phyloP scores from a whole-genome alignment of 2,329 filamentous ascomycete genomes.

The Capronia epimyces region DNA sequence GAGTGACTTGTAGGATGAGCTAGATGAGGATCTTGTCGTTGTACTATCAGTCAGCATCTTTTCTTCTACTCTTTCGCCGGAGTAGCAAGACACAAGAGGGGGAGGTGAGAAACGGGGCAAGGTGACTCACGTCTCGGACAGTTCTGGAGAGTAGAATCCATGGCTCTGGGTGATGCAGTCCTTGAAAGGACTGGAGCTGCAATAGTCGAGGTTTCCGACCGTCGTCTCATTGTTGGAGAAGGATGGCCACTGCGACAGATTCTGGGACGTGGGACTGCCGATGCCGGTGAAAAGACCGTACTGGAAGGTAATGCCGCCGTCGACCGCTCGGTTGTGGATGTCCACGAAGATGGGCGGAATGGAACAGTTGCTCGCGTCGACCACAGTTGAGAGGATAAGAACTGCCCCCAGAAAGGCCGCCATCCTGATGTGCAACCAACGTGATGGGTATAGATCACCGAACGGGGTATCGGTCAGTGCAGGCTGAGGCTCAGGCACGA shows the following conservation, averaged over 20 bases:
- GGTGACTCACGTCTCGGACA: constrained; percentile 22
- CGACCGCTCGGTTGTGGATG: constrained; percentile 41
- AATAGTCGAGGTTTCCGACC: constrained; percentile 36
- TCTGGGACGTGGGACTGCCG: constrained; percentile 39
- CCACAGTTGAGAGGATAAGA: constrained; percentile 7
- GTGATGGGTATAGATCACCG: not conserved
- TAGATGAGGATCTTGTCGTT: constrained; percentile 10
- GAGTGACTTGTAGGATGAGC: constrained; percentile 19
- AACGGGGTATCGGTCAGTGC: not conserved
- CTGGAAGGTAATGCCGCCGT: constrained; percentile 37
- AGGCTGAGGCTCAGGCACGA: not conserved
- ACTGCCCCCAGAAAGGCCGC: constrained; percentile 7
- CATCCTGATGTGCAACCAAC: constrained; percentile 9
- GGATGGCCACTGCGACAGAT: constrained; percentile 43
- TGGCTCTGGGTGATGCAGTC: constrained; percentile 19
- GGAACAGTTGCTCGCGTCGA: constrained; percentile 15
- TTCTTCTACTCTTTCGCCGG: no score
- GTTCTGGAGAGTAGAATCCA: constrained; percentile 20
- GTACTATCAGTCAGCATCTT: not conserved
- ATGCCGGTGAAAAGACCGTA: constrained; percentile 45
- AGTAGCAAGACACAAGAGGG: no score
- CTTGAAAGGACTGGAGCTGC: constrained; percentile 33
- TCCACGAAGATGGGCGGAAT: constrained; percentile 40
- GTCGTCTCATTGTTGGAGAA: constrained; percentile 42
- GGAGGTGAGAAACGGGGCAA: constrained; percentile 1